Evolutionary conservation across 2,329 filamentous ascomycete genomes (phyloP).

Genomic region (Colletotrichum lentis): DNA sequence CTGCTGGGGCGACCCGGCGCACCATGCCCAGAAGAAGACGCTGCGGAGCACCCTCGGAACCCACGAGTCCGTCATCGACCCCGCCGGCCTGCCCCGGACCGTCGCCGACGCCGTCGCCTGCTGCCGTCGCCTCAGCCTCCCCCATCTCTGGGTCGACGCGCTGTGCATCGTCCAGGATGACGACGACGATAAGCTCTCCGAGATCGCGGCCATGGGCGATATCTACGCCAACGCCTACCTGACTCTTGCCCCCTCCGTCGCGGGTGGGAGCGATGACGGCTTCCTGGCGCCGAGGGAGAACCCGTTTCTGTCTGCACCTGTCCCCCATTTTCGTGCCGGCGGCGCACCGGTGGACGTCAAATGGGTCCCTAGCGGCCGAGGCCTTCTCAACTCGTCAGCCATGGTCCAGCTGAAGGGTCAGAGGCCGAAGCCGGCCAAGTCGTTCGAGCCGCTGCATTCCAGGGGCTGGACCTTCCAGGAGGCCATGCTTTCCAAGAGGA

Average conservation of each 20-base stretch:
- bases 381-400: not conserved
- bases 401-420: not conserved
- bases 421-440: not conserved
- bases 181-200: constrained; percentile 15
- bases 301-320: not conserved
- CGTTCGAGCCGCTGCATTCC: not conserved
- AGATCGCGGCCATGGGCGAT: constrained; percentile 28
- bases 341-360: not conserved
- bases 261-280: not conserved
- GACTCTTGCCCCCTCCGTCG: not conserved
- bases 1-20: not conserved
- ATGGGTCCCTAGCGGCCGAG: not conserved
- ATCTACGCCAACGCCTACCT: constrained; percentile 28
- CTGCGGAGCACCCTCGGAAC: not conserved
- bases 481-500: not conserved
- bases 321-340: not conserved
- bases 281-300: not conserved
- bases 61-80: not conserved
- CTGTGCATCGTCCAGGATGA: constrained; percentile 33
- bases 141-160: constrained; percentile 35
- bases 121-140: not conserved
- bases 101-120: not conserved
- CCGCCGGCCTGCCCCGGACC: not conserved
- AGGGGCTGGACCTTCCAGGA: not conserved
- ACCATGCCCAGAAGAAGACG: not conserved